These are phyloP conservation scores for Cronartium quercuum DNA, from an alignment of 1,284 basidiomycete genomes.

Conservation along the genomic window DNA sequence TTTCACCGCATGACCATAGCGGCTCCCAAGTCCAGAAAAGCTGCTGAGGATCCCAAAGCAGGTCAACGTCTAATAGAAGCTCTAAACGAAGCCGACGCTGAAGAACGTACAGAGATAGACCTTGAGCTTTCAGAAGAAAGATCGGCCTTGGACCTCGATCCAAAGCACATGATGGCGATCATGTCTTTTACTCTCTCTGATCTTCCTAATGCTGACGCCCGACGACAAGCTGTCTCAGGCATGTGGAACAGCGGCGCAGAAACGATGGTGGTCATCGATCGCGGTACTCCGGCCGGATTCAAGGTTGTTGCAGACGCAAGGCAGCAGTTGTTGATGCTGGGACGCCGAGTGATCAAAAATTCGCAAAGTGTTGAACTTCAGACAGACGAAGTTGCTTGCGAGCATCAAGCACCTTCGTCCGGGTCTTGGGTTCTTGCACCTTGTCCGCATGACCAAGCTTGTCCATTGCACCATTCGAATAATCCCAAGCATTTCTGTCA, in stretches of 20 bases:
- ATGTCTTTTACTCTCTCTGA: slow-evolving; percentile 34
- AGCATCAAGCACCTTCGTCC: not conserved
- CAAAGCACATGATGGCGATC: slow-evolving; percentile 20
- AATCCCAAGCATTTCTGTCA: slow-evolving; percentile 61
- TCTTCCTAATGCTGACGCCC: slow-evolving; percentile 24
- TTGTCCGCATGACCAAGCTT: slow-evolving; percentile 85
- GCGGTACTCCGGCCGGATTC: slow-evolving; percentile 70
- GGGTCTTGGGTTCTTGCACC: slow-evolving; percentile 48
- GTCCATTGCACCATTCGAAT: slow-evolving; percentile 60
- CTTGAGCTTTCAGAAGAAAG: not conserved
- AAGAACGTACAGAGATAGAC: not conserved
- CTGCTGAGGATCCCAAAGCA: not conserved
- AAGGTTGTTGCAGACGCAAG: slow-evolving; percentile 74
- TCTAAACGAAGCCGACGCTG: not conserved
- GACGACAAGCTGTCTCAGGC: slow-evolving; percentile 10
- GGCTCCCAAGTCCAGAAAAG: not conserved
- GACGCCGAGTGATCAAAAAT: slow-evolving; percentile 46
- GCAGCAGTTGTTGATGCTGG: slow-evolving; percentile 66
- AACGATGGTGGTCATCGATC: slow-evolving; percentile 67
- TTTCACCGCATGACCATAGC: slow-evolving; percentile 23
- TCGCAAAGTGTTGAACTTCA: slow-evolving; percentile 1
- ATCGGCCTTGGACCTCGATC: not conserved
- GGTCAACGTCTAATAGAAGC: too few species aligned
- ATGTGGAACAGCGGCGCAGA: slow-evolving; percentile 42
- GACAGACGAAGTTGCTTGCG: slow-evolving; percentile 1